Conservation (phyloP, 1,284 basidiomycete species). For the Mycosarcoma mackinlayi region DNA sequence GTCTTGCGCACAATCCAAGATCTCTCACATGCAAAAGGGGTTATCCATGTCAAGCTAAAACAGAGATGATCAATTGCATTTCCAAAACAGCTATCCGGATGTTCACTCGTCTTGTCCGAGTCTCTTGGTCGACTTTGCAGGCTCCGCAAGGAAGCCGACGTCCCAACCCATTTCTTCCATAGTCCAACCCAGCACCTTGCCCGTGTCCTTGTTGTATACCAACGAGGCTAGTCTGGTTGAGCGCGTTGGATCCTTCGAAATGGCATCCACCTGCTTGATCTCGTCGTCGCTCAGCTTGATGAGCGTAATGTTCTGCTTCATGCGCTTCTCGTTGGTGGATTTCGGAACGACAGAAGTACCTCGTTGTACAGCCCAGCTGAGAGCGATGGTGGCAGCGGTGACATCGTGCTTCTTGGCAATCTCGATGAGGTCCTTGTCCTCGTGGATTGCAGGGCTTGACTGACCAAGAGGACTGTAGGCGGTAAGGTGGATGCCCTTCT, state of each 20-base stretch:
- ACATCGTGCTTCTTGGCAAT: conserved; percentile 75
- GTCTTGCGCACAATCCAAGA: conserved; percentile 30
- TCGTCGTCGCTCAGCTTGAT: conserved; percentile 76
- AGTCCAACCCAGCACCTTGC: conserved; percentile 46
- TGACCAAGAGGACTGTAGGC: conserved; percentile 88
- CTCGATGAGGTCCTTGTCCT: conserved; percentile 76
- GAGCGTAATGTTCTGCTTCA: conserved; percentile 78
- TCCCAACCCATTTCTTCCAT: conserved; percentile 59
- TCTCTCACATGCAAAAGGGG: conserved; percentile 42
- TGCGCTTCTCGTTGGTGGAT: conserved; percentile 75
- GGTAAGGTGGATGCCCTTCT: conserved; percentile 78
- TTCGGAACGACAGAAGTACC: conserved; percentile 55
- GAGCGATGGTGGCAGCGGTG: conserved; percentile 74
- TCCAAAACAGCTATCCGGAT: background rate
- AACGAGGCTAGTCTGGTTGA: conserved; percentile 30
- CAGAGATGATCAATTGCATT: background rate
- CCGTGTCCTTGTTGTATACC: conserved; percentile 35
- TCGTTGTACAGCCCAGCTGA: conserved; percentile 80
- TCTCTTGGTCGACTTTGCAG: conserved; percentile 12
- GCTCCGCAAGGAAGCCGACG: conserved; percentile 27
- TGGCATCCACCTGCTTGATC: conserved; percentile 68
- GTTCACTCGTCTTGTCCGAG: conserved; percentile 2
- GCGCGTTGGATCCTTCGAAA: conserved; percentile 49
- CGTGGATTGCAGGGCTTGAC: conserved; percentile 78
- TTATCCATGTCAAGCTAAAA: conserved; percentile 16